A percentile compares a stretch with the other conserved stretches of the same genome.
These are phyloP conservation scores for Populus tomentosa DNA, from an alignment of 441 rosid genomes.

Conservation along the genomic window DNA sequence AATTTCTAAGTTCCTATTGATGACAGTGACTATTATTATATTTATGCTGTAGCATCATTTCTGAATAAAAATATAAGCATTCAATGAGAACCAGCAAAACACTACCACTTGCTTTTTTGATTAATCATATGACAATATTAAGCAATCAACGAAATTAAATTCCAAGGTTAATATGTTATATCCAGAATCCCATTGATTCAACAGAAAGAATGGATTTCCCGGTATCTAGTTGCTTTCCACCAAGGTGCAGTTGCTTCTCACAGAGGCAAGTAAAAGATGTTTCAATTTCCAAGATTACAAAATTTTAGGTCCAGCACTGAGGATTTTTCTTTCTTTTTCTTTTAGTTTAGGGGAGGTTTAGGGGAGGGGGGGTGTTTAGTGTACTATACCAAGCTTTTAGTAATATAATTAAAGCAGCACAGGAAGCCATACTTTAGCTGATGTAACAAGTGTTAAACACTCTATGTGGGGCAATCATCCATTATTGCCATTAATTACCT, in stretches of 20 bases:
- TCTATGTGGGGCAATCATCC: not conserved
- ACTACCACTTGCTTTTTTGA: not conserved
- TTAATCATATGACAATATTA: not conserved
- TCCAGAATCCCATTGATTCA: not conserved
- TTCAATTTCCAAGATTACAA: too few species aligned
- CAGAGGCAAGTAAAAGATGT: too few species aligned
- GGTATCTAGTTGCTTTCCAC: not conserved
- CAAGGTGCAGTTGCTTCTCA: not conserved
- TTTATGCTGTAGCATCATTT: not conserved
- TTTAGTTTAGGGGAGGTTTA: too few species aligned
- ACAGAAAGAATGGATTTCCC: not conserved
- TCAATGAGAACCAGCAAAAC: not conserved
- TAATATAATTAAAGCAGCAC: not conserved
- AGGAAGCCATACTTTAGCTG: too few species aligned
- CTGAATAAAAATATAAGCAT: not conserved
- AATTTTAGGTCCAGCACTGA: too few species aligned
- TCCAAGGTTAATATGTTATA: not conserved
- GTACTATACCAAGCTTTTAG: not conserved
- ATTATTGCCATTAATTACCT: not conserved
- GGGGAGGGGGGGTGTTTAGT: not conserved
- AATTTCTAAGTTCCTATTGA: not conserved
- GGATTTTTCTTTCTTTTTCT: too few species aligned
- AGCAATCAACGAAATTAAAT: not conserved
- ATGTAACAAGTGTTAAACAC: not conserved
- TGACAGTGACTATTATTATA: not conserved